Base-by-base conservation (phyloP, 495 filamentous ascomycete genomes). In the Aspergillus baeticus region DNA sequence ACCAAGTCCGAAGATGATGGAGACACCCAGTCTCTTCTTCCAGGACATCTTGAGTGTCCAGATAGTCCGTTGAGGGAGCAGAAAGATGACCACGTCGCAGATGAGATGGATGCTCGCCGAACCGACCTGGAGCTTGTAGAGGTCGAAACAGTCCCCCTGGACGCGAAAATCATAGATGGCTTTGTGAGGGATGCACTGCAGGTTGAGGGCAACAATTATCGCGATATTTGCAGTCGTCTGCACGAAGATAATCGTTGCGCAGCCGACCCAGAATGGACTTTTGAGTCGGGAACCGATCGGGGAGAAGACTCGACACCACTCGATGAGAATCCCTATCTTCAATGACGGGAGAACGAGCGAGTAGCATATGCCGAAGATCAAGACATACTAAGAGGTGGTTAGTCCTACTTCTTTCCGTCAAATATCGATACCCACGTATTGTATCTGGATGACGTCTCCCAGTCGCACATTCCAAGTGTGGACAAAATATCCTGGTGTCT, bases 401-500 rank as follows among this genome's bases (percentile, higher is more conserved):
- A n/a, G n/a, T n/a, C n/a, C n/a, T n/a, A n/a, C n/a, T n/a, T n/a
- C n/a, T n/a, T n/a, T n/a, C n/a, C n/a, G n/a, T n/a, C n/a, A n/a
- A n/a, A n/a, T n/a, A n/a, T n/a, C n/a, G n/a, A n/a, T n/a, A 35
- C 54, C 33, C 43, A 68, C 64, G 35, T 57, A 57, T 46, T 59
- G 62, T 23, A 54, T 59, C 7, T 48, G 51, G 13, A 59, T 51
- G 11, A 60, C 33, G 35, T 55, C 62, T 29, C 47, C 22, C 10
- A 64, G 31, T 41, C 59, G 62, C 18, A 67, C 57, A 57, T 67
- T 39, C 64, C 64, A 67, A 15, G 53, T 39, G 42, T 64, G 64
- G 7, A 67, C 62, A 14, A 64, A 57, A 44, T 62, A 60, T n/a
- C 64, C 64, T 8, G 62, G 57, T 3, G 52, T 60, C 45, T 55